Conservation (phyloP, 345 rosid species). For the Leavenworthia alabamica region DNA sequence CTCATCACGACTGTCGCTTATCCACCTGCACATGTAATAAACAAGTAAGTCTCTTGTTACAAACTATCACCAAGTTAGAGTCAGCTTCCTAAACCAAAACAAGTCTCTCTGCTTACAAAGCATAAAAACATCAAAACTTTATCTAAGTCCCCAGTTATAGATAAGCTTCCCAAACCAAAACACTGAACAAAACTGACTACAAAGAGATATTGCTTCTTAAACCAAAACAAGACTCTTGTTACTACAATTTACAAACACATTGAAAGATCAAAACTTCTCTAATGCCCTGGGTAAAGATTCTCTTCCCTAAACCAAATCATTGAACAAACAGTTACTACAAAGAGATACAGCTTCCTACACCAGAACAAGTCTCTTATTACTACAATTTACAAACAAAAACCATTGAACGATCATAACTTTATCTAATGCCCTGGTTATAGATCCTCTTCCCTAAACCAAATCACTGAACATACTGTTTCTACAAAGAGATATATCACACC, state of each 20-base stretch:
- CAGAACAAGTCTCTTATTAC: neutral
- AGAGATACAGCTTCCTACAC: neutral
- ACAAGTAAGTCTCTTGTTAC: neutral
- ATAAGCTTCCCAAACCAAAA: neutral
- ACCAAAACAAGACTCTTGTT: neutral
- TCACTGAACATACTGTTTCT: neutral
- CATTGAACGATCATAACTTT: neutral
- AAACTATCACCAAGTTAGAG: neutral
- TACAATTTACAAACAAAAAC: neutral
- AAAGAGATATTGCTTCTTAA: neutral
- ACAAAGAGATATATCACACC: neutral
- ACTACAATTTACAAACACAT: neutral
- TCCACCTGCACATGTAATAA: conserved; percentile 63
- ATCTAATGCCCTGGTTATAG: neutral
- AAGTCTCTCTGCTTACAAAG: neutral
- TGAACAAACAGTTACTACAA: neutral
- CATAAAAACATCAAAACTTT: neutral
- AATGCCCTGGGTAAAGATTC: neutral
- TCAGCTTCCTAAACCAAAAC: neutral
- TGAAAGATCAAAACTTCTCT: neutral
- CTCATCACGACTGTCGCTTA: conserved; percentile 96
- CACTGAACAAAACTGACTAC: neutral
- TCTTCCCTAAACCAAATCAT: no score
- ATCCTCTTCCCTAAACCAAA: no score
- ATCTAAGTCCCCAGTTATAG: neutral